Evolutionary conservation across 331 rosid genomes (phyloP).

Genomic region (Stylosanthes scabra): DNA sequence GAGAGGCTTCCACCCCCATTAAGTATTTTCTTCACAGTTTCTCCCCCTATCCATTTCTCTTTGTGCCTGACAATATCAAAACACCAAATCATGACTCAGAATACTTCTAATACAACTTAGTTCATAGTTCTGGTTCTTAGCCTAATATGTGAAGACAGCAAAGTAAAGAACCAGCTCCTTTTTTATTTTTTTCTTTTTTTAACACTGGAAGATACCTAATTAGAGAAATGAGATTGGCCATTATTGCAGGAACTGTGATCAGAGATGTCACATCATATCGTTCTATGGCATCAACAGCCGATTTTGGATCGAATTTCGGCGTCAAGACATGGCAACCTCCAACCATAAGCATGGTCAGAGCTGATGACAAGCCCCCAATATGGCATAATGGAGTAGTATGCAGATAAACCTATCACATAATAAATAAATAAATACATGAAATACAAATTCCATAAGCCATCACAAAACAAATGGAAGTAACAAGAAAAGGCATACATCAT

Average conservation of each 20-base stretch:
- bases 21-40: conserved; percentile 70
- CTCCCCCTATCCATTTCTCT: conserved; percentile 59
- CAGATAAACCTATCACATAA: conserved; percentile 71
- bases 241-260: conserved; percentile 92
- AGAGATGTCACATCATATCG: conserved; percentile 71
- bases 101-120: conserved; percentile 28
- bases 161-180: not conserved
- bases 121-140: not conserved
- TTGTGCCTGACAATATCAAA: conserved; percentile 45
- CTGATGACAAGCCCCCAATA: conserved; percentile 92
- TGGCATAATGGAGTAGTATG: conserved; percentile 95
- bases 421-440: conserved; percentile 1
- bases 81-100: conserved; percentile 27
- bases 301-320: conserved; percentile 74
- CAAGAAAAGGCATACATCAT: conserved; percentile 70
- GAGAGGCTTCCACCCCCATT: conserved; percentile 96
- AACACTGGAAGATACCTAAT: conserved; percentile 56
- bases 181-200: too few relatives aligned
- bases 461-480: conserved; percentile 20
- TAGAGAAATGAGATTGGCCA: conserved; percentile 63
- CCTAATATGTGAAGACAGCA: conserved; percentile 27
- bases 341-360: conserved; percentile 80
- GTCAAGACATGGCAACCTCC: conserved; percentile 86
- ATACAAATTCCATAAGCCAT: conserved; percentile 15
- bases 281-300: conserved; percentile 60